A percentile compares a stretch with the other conserved stretches of the same genome.
Conservation (phyloP, 805 yeast species). For the Zygosaccharomyces rouxii region DNA sequence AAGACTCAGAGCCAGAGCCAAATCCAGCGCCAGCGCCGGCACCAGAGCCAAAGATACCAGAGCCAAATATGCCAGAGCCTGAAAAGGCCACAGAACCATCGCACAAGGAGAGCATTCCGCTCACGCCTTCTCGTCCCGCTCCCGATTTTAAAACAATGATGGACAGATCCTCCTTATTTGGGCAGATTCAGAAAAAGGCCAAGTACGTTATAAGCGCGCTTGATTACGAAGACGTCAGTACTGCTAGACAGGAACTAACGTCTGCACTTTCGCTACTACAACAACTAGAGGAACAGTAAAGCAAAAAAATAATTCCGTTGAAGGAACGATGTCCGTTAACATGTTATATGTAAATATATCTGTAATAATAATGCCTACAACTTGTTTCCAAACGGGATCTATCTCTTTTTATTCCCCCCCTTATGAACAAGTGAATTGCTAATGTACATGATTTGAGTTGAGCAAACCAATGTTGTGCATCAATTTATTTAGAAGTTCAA, state of each 20-base stretch:
- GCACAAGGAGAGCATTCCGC: conserved; percentile 13
- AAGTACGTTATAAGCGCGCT: conserved; percentile 75
- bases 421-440: conserved; percentile 1
- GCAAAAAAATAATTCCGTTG: conserved; percentile 13
- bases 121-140: conserved; percentile 7
- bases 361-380: conserved; percentile 7
- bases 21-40: not conserved
- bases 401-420: not conserved
- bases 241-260: conserved; percentile 60
- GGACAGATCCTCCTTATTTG: conserved; percentile 50
- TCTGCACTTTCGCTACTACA: conserved; percentile 46
- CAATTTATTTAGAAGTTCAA: conserved; percentile 47
- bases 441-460: conserved; percentile 24
- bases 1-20: not conserved
- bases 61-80: no score
- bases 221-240: conserved; percentile 66
- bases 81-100: not conserved
- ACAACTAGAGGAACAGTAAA: conserved; percentile 4
- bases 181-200: conserved; percentile 62
- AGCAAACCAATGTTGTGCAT: conserved; percentile 15
- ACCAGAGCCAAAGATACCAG: no score
- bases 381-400: not conserved
- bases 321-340: conserved; percentile 9
- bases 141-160: conserved; percentile 48
- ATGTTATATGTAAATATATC: conserved; percentile 7